Evolutionary conservation across 345 rosid species (phyloP).

Genomic region (Linum usitatissimum): DNA sequence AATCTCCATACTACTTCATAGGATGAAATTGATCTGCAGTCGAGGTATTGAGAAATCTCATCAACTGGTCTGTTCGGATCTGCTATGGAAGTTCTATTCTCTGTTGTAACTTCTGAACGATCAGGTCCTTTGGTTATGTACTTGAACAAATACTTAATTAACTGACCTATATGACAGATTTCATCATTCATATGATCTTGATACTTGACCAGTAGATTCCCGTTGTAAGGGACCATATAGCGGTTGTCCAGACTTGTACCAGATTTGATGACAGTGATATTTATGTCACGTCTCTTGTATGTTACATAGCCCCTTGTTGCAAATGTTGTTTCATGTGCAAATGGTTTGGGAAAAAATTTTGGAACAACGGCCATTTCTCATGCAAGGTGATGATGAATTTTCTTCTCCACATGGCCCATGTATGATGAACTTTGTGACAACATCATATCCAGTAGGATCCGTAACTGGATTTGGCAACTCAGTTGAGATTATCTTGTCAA

Average conservation of each 20-base stretch:
- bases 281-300: background rate
- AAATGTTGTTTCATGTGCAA: background rate
- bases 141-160: too few species aligned
- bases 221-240: background rate
- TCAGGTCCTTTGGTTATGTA: background rate
- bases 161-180: too few species aligned
- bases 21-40: background rate
- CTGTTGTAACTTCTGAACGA: background rate
- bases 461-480: background rate
- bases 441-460: background rate
- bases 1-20: background rate
- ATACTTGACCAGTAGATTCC: background rate
- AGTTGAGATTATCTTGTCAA: background rate
- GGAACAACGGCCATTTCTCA: too few species aligned
- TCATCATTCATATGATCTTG: background rate
- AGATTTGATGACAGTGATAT: background rate
- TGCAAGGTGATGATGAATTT: background rate
- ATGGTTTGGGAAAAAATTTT: background rate
- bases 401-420: slow-evolving; percentile 7
- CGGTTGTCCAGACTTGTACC: background rate
- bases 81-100: background rate
- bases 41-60: background rate
- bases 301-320: background rate
- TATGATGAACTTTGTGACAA: background rate
- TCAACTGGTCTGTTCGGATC: background rate